Base-by-base conservation (phyloP, 805 yeast species). In the Sugiyamaella lignohabitans region DNA sequence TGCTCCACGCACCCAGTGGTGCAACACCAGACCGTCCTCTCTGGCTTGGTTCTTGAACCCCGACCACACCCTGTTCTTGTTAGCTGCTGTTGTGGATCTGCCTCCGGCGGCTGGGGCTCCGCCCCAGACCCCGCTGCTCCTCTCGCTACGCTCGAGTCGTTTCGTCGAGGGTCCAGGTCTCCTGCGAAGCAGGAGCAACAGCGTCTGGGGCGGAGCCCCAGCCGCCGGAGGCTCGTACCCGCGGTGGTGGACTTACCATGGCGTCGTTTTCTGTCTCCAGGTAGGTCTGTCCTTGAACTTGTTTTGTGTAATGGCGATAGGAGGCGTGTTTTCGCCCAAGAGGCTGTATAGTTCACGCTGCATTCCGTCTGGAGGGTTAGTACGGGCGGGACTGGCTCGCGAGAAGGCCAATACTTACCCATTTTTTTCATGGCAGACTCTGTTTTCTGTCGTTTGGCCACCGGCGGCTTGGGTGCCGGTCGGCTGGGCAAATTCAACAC, bases 311-410 rank as follows among this genome's bases (percentile, higher is more conserved):
- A 75, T 75, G n/a, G 74, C 75, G 5, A 75, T 77, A 0, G 98
- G 89, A 1, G 98, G 96, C 1, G 95, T 80, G 63, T 87, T 87
- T 35, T 93, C 89, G 3, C 99, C 98, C 36, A 93, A 70, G 45
- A 94, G 72, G 53, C 84, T 84, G 64, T 84, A 89, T 45, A 93
- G 70, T 62, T 93, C 98, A 55, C 98, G 75, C 52, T 86, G 89
- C 78, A 91, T 84, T 21, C 95, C 95, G 8, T 68, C 79, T 38
- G 52, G 14, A 8, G 35, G 44, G 10, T 35, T 35, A 16, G 19
- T 5, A 8, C 14, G 10, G 20, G 38, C 8, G 11, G 30, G 30
- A 32, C n/a, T n/a, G n/a, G n/a, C n/a, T n/a, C n/a, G n/a, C n/a
- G n/a, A n/a, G n/a, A n/a, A n/a, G n/a, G n/a, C n/a, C n/a, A n/a